phyloP scores from a whole-genome alignment of 1,284 basidiomycete species.

The Meripilus lineatus region DNA sequence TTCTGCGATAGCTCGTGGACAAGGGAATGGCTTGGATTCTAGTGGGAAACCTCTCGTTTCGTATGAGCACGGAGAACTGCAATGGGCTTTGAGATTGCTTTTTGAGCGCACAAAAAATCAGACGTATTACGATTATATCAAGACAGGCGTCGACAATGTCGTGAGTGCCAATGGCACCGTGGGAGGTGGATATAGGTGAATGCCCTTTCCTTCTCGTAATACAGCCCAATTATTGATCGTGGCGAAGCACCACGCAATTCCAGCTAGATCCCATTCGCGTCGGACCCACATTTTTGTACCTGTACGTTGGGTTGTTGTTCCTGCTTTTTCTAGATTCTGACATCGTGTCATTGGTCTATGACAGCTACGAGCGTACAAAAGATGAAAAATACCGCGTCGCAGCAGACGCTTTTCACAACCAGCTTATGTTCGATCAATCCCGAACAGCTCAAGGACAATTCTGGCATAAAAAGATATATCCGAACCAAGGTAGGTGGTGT shows the following conservation, averaged over 20 bases:
- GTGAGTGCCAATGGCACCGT: constrained; percentile 8
- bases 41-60: constrained; percentile 9
- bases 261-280: constrained; percentile 11
- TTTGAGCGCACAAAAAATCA: constrained; percentile 10
- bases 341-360: not conserved
- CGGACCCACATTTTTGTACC: constrained; percentile 9
- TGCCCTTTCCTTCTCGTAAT: too few relatives aligned
- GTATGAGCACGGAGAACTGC: constrained; percentile 14
- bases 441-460: constrained; percentile 13
- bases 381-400: constrained; percentile 10
- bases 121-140: constrained; percentile 11
- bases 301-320: constrained; percentile 3
- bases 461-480: constrained; percentile 30
- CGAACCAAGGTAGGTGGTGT: constrained; percentile 33
- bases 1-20: constrained; percentile 14
- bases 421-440: constrained; percentile 5
- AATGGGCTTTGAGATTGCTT: constrained; percentile 11
- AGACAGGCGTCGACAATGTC: constrained; percentile 10
- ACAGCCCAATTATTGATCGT: too few relatives aligned
- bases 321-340: not conserved
- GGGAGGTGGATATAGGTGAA: constrained; percentile 11
- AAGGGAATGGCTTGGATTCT: constrained; percentile 10
- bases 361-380: constrained; percentile 7
- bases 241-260: constrained; percentile 9
- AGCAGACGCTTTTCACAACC: constrained; percentile 8